A percentile compares a stretch with the other conserved stretches of the same genome.
Evolutionary conservation across 1,284 basidiomycete species (phyloP).

Genomic region (Trametes hirsuta): DNA sequence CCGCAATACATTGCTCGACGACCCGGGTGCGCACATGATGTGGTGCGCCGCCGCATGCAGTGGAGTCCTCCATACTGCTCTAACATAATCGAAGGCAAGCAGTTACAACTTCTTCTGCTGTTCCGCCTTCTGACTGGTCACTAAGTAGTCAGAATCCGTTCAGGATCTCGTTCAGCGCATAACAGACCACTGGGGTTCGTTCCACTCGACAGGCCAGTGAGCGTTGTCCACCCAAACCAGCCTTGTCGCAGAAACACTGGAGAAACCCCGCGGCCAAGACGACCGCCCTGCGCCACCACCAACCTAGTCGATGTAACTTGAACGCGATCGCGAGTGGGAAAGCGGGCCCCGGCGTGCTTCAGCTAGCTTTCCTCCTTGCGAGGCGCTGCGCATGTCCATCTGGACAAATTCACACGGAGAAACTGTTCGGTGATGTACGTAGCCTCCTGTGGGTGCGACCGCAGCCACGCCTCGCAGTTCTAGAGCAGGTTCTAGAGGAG

Average conservation of each 20-base stretch:
- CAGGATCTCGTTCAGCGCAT: no score
- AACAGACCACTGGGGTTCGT: no score
- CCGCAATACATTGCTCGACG: no score
- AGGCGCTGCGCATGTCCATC: not conserved
- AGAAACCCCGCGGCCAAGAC: constrained; percentile 12
- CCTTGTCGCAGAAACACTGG: constrained; percentile 15
- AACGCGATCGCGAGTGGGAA: not conserved
- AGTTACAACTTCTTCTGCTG: no score
- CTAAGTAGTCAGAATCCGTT: no score
- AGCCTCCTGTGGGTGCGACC: not conserved
- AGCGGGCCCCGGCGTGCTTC: constrained; percentile 5
- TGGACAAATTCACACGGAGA: constrained; percentile 15
- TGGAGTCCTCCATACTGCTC: no score
- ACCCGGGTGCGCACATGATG: no score
- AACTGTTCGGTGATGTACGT: constrained; percentile 6
- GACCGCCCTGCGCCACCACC: constrained; percentile 11
- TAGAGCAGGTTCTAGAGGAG: not conserved
- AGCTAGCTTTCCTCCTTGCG: not conserved
- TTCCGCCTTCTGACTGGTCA: no score
- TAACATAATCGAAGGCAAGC: no score
- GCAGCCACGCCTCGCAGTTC: not conserved
- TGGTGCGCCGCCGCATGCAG: no score
- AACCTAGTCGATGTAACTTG: not conserved
- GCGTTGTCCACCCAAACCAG: not conserved
- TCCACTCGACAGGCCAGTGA: not conserved